Conservation (phyloP, 2,329 filamentous ascomycete species). For the Cercospora brassicicola region DNA sequence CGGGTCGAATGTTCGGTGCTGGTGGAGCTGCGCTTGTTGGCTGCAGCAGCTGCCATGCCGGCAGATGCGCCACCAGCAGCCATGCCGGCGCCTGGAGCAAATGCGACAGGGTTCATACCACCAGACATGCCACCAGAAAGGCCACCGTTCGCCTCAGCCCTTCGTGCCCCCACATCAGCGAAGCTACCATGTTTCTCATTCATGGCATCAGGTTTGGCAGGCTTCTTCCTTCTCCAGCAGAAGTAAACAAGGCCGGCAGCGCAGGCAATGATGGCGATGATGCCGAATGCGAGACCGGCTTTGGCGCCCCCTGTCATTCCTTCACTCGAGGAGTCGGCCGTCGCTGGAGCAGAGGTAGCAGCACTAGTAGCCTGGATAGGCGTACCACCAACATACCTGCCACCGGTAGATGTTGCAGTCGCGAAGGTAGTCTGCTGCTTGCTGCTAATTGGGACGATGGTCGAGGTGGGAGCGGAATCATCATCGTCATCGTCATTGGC, state of each 20-base stretch:
- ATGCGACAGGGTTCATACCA: background rate
- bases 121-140: conserved; percentile 8
- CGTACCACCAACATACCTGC: conserved; percentile 23
- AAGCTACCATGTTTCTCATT: conserved; percentile 42
- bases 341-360: conserved; percentile 17
- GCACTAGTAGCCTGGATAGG: conserved; percentile 28
- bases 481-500: background rate
- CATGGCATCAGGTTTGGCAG: conserved; percentile 49
- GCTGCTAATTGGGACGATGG: conserved; percentile 20
- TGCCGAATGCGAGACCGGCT: conserved; percentile 82
- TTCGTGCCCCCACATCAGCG: conserved; percentile 22
- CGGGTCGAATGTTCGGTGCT: conserved; percentile 42
- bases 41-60: conserved; percentile 11
- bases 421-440: conserved; percentile 19
- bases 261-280: conserved; percentile 67
- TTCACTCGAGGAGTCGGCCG: conserved; percentile 14
- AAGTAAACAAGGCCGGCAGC: conserved; percentile 70
- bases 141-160: conserved; percentile 21
- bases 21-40: conserved; percentile 26
- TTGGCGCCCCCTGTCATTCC: conserved; percentile 57
- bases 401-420: conserved; percentile 21
- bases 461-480: conserved; percentile 17
- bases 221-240: conserved; percentile 71
- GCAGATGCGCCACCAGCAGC: conserved; percentile 8
- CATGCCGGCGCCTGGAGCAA: background rate